Evolutionary conservation across 306 rosid genomes (phyloP), one percentile per base, ranked within the genome.

Genomic region (Castanea mollissima): DNA sequence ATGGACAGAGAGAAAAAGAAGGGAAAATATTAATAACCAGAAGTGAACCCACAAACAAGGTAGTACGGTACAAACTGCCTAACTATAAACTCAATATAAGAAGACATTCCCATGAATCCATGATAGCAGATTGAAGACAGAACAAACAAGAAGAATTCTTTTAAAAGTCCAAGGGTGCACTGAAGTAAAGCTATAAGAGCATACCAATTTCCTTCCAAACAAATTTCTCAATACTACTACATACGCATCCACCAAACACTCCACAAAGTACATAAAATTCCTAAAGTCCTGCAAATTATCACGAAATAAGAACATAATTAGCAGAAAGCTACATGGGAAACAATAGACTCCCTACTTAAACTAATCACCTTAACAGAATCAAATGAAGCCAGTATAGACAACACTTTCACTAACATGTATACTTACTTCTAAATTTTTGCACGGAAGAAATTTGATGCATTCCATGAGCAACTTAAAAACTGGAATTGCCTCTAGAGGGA

Each of bases 171-270:
- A 34, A n/a, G 31, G 18, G 27, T 5, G 21, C 3, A 18, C 49
- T 29, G 76, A 73, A 83, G 56, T 41, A 69, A 75, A 81, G 77
- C 23, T 75, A 73, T 52, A 76, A 79, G 78, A 67, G 70, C 87
- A 77, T 89, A 95, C 99, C 84, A 25, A 74, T 88, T 83, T 85
- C 58, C 78, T 85, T 87, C 84, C 87, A 38, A 87, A 90, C 83
- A 85, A 80, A 73, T 83, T 80, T 83, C 86, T 91, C 82, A 91
- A 71, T 25, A 91, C 89, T 83, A 90, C 92, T 20, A 83, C 78
- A 79, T 89, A 90, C 1, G 98, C 88, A 73, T 91, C 96, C 80
- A 91, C 88, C 83, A 90, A 63, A 73, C 79, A 85, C 81, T 93
- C 97, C 46, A 84, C 82, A 8, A 88, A 54, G 81, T 81, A 74